Base-by-base conservation (phyloP, 805 yeast genomes). In the Phaffomyces opuntiae region DNA sequence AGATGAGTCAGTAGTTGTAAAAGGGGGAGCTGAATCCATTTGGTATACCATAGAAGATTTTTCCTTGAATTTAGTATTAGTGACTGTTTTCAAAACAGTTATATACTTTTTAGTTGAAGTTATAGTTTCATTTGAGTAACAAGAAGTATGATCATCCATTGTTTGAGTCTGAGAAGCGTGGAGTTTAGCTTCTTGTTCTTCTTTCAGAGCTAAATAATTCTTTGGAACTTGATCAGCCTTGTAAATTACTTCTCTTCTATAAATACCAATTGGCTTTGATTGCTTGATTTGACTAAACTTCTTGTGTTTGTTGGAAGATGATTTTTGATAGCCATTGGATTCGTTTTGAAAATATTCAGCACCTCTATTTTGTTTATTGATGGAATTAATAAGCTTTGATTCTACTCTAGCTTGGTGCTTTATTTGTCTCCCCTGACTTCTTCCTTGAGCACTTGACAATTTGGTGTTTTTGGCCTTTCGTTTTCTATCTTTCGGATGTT, bases 341-440 rank as follows among this genome's bases (percentile, higher is more conserved):
- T 33, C 16, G 4, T 11, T 31, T 19, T 39, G 40, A 24, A 39
- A 44, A 19, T 36, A 44, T 14, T 44, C 17, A 6, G 40, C 17
- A 12, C 42, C 47, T 16, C 40, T n/a, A 21, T 44, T 19, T 26
- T 39, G 43, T 11, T 37, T 36, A 32, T 44, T 39, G 5, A 33
- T 36, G n/a, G 47, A 44, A 12, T 36, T 43, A 26, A 25, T 40
- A 3, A 39, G n/a, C 4, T 31, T 29, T n/a, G 43, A 36, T 16
- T 36, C 31, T 11, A 11, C 7, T 29, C 13, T 29, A 29, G 31
- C 7, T 29, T 11, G 31, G 40, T 14, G 33, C 8, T 4, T 16
- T 21, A 9, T 5, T 26, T 9, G 7, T 9, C 2, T 16, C 24
- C 9, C 12, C 6, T 9, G 33, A 31, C 9, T 21, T 13, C 21